Conservation (phyloP, 192 early-diverging fungal species). For the Coemansia sp. region DNA sequence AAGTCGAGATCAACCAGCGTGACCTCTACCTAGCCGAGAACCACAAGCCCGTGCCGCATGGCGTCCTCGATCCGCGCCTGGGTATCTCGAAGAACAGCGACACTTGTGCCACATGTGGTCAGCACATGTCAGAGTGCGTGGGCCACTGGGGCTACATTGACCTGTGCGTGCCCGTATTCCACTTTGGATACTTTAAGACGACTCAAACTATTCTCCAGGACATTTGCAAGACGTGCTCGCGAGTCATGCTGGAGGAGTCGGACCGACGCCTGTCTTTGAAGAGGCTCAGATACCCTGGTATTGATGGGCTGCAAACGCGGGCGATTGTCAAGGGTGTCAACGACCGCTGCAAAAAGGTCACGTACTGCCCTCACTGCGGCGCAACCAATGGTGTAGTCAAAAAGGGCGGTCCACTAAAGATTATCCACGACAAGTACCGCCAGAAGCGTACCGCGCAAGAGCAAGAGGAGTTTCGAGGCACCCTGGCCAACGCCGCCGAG, state of each 20-base stretch:
- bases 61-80: conserved; percentile 87
- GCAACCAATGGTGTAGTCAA: conserved; percentile 88
- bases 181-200: conserved; percentile 95
- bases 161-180: conserved; percentile 92
- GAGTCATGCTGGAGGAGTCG: conserved; percentile 81
- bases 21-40: conserved; percentile 75
- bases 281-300: conserved; percentile 67
- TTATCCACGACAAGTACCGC: conserved; percentile 92
- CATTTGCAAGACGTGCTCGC: conserved; percentile 94
- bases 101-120: conserved; percentile 88
- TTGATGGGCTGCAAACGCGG: conserved; percentile 80
- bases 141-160: conserved; percentile 96
- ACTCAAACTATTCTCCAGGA: conserved; percentile 88
- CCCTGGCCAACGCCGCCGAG: conserved; percentile 72
- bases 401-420: conserved; percentile 91
- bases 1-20: conserved; percentile 87
- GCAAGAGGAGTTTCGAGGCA: conserved; percentile 66
- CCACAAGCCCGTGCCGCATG: conserved; percentile 74
- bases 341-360: conserved; percentile 82
- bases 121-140: conserved; percentile 83
- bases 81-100: conserved; percentile 83
- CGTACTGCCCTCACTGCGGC: conserved; percentile 78
- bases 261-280: conserved; percentile 69
- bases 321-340: conserved; percentile 81
- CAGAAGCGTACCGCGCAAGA: conserved; percentile 77